Evolutionary conservation across 202 grass and related monocot species (phyloP), one percentile per base, ranked within the genome.

Genomic region (Setaria viridis): DNA sequence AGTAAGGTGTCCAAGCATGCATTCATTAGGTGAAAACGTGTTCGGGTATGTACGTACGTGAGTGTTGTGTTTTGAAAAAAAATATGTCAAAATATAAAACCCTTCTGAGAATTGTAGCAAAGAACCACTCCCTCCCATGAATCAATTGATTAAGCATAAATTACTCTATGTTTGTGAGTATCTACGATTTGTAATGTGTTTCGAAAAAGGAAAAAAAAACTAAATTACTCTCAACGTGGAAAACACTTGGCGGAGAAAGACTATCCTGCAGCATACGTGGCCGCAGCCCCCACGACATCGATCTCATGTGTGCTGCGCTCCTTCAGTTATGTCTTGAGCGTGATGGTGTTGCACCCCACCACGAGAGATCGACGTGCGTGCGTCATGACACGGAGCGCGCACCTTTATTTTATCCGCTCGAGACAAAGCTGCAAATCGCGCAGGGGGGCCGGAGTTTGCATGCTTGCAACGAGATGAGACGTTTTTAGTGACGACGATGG

Each of bases 401-500:
- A 53, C 50, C 64, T 46, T 63, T 88, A 71, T 42, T 21, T n/a
- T 47, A 62, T 45, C 19, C 42, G 2, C 72, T 33, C 12, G 54
- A 46, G 7, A 82, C 49, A 82, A 48, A 55, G 2, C 30, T 35
- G 53, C 20, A 77, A 20, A 82, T 64, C 25, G 21, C 53, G 78
- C 29, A 58, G 55, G 64, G 53, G 63, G 20, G 30, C 78, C n/a
- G 15, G 37, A 46, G 47, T 15, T 15, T 78, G 58, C 88, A 82
- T 76, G 69, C 85, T 84, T 87, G 80, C 85, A 76, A 90, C 45
- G 20, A 70, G 80, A 87, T 70, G 67, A 43, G 80, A 84, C 89
- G 59, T 63, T 62, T 80, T 51, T 80, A 74, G 66, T 87, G 89
- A 80, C 89, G 85, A 68, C 9, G 67, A 62, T 32, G 68, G 10